Percentiles rank a stretch among this genome's conserved stretches.
Evolutionary conservation across 176 grass and related monocot species (phyloP).

Genomic region (Musa itinerans): DNA sequence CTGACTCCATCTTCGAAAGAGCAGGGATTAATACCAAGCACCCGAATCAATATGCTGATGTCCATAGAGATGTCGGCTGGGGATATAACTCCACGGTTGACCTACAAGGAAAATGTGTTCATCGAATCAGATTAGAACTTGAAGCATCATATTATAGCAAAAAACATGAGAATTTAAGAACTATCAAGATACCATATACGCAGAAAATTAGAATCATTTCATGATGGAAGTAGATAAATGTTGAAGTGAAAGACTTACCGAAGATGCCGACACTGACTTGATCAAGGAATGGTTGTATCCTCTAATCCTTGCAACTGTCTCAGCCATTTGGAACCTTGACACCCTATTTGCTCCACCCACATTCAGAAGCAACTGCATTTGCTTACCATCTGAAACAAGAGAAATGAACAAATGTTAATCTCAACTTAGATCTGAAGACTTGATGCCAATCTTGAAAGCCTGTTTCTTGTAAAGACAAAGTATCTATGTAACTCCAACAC

Average conservation of each 20-base stretch:
- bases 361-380: constrained; percentile 57
- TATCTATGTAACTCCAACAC: background rate
- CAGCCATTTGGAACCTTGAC: constrained; percentile 91
- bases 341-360: constrained; percentile 70
- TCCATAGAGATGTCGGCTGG: constrained; percentile 96
- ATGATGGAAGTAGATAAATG: background rate
- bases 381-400: constrained; percentile 34
- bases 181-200: background rate
- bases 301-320: constrained; percentile 60
- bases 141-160: background rate
- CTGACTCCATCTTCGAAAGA: constrained; percentile 68
- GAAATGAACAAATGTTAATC: background rate
- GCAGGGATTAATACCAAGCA: constrained; percentile 48
- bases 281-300: constrained; percentile 54
- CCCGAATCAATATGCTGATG: constrained; percentile 58
- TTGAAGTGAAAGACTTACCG: constrained; percentile 25
- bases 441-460: background rate
- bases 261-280: constrained; percentile 76
- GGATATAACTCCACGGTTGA: constrained; percentile 66
- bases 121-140: background rate
- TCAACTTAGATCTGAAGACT: background rate
- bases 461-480: background rate
- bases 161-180: background rate
- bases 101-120: constrained; percentile 23
- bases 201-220: background rate